Conservation (phyloP, 2,329 filamentous ascomycete genomes). For the Colletotrichum eleusines region DNA sequence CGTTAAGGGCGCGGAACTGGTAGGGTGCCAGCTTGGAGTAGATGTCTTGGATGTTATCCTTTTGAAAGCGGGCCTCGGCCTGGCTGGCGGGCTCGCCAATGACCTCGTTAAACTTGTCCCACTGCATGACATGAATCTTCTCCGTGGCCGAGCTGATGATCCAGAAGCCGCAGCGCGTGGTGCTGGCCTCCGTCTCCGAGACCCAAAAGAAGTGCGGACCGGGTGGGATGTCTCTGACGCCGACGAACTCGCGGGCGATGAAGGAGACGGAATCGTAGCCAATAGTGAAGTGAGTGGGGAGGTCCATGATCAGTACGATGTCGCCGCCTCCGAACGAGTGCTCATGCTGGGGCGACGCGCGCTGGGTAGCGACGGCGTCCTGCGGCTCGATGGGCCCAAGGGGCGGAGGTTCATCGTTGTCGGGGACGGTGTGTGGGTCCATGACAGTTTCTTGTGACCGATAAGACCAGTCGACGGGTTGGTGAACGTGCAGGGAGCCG, state of each 20-base stretch:
- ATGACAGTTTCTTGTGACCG: constrained; percentile 37
- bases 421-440: constrained; percentile 40
- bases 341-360: constrained; percentile 33
- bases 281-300: constrained; percentile 64
- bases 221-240: constrained; percentile 66
- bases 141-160: constrained; percentile 55
- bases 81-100: constrained; percentile 60
- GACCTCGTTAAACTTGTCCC: constrained; percentile 68
- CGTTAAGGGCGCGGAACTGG: constrained; percentile 50
- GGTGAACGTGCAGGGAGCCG: constrained; percentile 57
- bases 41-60: constrained; percentile 54
- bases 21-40: constrained; percentile 61
- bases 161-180: constrained; percentile 70
- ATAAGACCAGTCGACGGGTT: constrained; percentile 44
- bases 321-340: constrained; percentile 58
- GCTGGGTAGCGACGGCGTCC: constrained; percentile 28
- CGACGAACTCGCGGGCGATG: constrained; percentile 61
- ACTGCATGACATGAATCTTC: constrained; percentile 62
- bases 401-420: constrained; percentile 49
- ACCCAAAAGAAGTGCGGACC: constrained; percentile 73
- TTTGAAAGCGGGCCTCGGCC: constrained; percentile 60
- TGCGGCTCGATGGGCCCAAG: constrained; percentile 45
- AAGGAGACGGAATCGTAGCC: constrained; percentile 66
- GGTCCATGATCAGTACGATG: constrained; percentile 63
- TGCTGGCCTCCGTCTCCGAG: constrained; percentile 60